Evolutionary conservation across 192 early-diverging fungal species (phyloP).

Genomic region (Coemansia sp.): DNA sequence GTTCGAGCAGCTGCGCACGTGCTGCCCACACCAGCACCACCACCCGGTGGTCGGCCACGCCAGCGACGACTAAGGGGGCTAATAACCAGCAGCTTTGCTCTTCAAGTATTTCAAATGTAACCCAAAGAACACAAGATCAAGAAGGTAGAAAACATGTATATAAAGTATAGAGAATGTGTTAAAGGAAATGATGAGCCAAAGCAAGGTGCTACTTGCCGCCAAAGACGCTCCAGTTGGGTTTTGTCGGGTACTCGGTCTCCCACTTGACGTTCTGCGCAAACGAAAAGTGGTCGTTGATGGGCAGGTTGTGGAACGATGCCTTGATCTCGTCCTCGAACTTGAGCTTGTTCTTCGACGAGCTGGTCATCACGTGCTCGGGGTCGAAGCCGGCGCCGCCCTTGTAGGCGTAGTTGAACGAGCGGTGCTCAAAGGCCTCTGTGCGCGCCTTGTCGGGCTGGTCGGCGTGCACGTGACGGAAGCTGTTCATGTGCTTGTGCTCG

Average conservation of each 20-base stretch:
- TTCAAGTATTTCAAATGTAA: too few relatives aligned
- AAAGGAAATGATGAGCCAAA: slow-evolving; percentile 1
- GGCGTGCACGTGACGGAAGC: slow-evolving; percentile 50
- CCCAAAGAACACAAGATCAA: background rate
- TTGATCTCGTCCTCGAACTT: slow-evolving; percentile 58
- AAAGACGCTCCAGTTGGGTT: slow-evolving; percentile 56
- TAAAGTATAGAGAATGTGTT: slow-evolving; percentile 4
- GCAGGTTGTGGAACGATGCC: slow-evolving; percentile 57
- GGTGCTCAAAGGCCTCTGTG: slow-evolving; percentile 56
- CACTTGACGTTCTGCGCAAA: slow-evolving; percentile 57
- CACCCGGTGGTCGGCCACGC: slow-evolving; percentile 10
- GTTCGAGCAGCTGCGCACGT: slow-evolving; percentile 21
- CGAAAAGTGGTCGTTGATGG: slow-evolving; percentile 54
- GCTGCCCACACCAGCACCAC: slow-evolving; percentile 21
- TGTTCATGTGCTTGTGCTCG: slow-evolving; percentile 61
- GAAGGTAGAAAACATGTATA: background rate
- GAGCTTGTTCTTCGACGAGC: slow-evolving; percentile 53
- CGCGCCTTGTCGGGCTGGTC: slow-evolving; percentile 56
- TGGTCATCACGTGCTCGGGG: slow-evolving; percentile 56
- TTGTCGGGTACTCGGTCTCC: slow-evolving; percentile 54
- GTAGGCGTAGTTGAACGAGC: slow-evolving; percentile 59
- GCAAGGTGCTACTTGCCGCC: slow-evolving; percentile 30
- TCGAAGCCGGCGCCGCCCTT: slow-evolving; percentile 55
- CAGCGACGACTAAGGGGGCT: background rate
- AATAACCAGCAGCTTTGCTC: too few relatives aligned